A percentile compares a stretch with the other conserved stretches of the same genome.
Evolutionary conservation across 352 stramenopile genomes (phyloP).

Genomic region (Phytophthora boehmeriae): DNA sequence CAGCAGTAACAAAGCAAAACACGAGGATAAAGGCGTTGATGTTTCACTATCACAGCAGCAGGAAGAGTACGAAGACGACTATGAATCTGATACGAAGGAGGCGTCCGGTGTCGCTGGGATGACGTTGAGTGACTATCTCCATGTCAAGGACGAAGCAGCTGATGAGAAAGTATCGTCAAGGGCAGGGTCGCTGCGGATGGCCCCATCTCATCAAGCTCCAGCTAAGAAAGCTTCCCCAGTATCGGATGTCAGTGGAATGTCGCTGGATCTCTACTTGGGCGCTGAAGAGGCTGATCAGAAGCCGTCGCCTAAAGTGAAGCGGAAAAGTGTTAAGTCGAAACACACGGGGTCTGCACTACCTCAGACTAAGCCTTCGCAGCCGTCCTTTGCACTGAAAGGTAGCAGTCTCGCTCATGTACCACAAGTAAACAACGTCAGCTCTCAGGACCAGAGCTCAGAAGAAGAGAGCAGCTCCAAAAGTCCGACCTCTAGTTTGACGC

Average conservation of each 20-base stretch:
- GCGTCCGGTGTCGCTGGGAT: slow-evolving; percentile 42
- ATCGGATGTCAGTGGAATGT: slow-evolving; percentile 59
- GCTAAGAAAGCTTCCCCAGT: slow-evolving; percentile 23
- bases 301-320: slow-evolving; percentile 40
- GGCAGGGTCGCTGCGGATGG: slow-evolving; percentile 13
- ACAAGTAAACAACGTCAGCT: slow-evolving; percentile 10
- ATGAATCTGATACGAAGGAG: slow-evolving; percentile 42
- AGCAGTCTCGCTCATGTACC: slow-evolving; percentile 18
- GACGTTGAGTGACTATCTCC: slow-evolving; percentile 68
- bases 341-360: slow-evolving; percentile 5
- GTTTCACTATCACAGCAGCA: slow-evolving; percentile 5
- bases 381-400: slow-evolving; percentile 34
- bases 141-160: slow-evolving; percentile 39
- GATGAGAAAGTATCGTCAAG: slow-evolving; percentile 22
- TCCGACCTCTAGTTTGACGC: slow-evolving; percentile 39
- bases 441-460: slow-evolving; percentile 27
- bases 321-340: slow-evolving; percentile 37
- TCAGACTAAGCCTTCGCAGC: slow-evolving; percentile 17
- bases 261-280: slow-evolving; percentile 65
- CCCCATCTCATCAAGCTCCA: slow-evolving; percentile 20
- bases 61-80: slow-evolving; percentile 46
- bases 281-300: slow-evolving; percentile 25
- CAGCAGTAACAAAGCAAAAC: neutral
- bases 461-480: slow-evolving; percentile 24
- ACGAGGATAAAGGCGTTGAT: neutral